Evolutionary conservation across 1,284 basidiomycete genomes (phyloP).

Genomic region (Ceratobasidium sp.): DNA sequence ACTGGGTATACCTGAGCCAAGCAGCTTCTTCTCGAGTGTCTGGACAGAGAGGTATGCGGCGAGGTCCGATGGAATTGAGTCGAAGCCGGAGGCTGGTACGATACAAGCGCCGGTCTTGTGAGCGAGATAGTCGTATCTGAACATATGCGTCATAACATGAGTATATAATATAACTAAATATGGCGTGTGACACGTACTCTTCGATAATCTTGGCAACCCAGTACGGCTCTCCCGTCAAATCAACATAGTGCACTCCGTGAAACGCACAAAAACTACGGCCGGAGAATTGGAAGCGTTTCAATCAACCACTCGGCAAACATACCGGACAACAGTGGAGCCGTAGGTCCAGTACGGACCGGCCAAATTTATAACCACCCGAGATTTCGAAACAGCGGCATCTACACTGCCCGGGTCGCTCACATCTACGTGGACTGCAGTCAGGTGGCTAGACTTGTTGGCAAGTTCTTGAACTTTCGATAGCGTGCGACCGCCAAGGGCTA

Average conservation of each 20-base stretch:
- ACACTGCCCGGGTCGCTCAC: constrained; percentile 41
- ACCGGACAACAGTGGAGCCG: constrained; percentile 47
- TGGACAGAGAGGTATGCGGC: constrained; percentile 70
- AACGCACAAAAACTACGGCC: constrained; percentile 65
- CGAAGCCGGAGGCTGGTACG: constrained; percentile 78
- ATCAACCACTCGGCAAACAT: not conserved
- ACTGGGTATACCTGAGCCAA: constrained; percentile 53
- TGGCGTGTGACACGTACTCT: constrained; percentile 56
- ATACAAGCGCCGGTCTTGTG: constrained; percentile 77
- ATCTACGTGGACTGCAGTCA: constrained; percentile 44
- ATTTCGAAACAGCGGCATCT: constrained; percentile 29
- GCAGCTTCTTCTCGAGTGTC: constrained; percentile 61
- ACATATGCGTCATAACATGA: not conserved
- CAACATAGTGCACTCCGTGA: constrained; percentile 73
- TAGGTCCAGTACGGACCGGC: constrained; percentile 49
- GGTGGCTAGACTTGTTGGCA: constrained; percentile 5
- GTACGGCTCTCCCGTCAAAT: constrained; percentile 69
- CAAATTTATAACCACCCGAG: constrained; percentile 48
- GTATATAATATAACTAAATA: not conserved
- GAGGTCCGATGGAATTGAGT: constrained; percentile 81
- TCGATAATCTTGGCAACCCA: constrained; percentile 69
- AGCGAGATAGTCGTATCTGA: constrained; percentile 75
- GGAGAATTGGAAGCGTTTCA: not conserved
- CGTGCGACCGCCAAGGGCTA: constrained; percentile 47
- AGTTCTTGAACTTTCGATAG: constrained; percentile 37